Evolutionary conservation across 371 early-diverging fungal species (phyloP), one percentile per base, ranked within the genome.

Genomic region (Coemansia sp.): DNA sequence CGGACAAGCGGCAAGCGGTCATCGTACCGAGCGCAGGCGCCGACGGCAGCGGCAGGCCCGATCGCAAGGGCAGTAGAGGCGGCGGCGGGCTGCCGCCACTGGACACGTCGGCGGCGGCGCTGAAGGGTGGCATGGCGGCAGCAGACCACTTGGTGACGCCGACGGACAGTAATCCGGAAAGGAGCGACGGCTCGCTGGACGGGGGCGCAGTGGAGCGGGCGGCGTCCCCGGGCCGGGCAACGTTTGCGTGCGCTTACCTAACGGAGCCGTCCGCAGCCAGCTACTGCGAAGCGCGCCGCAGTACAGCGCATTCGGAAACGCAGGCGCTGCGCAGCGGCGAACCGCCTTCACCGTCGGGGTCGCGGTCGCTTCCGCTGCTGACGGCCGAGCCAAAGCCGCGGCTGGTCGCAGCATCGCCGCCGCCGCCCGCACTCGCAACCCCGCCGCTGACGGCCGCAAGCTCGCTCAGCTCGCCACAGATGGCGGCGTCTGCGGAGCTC

Each of bases 81-180:
- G 16, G 36, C n/a, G 24, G 24, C 24, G 34, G 16, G 43, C 24
- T 44, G 29, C 6, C 10, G 44, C 56, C 44, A 16, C 50, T 56
- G 8, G 43, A 58, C 43, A 61, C 61, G 14, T 61, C 61, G 29
- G 11, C 58, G n/a, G 43, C 56, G 14, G 29, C 10, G 11, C 36
- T 53, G n/a, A 42, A 61, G 37, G 63, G 49, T 39, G 62, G 48
- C 12, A 7, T 29, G 34, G 14, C 37, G 32, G 38, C 6, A 16
- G 14, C 57, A 12, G 57, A 54, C 12, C 52, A 42, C 16, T 39
- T 62, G 16, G 62, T 56, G 36, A 67, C 67, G 4, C 67, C 67
- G 2, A 51, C 67, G 29, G 67, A 67, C 63, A 67, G 63, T 55
- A 67, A 52, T 43, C 58, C 58, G 37, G 57, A 59, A 29, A n/a